A percentile compares a stretch with the other conserved stretches of the same genome.
These are phyloP conservation scores for Thraustotheca clavata DNA, from an alignment of 352 stramenopile genomes.

Conservation along the genomic window DNA sequence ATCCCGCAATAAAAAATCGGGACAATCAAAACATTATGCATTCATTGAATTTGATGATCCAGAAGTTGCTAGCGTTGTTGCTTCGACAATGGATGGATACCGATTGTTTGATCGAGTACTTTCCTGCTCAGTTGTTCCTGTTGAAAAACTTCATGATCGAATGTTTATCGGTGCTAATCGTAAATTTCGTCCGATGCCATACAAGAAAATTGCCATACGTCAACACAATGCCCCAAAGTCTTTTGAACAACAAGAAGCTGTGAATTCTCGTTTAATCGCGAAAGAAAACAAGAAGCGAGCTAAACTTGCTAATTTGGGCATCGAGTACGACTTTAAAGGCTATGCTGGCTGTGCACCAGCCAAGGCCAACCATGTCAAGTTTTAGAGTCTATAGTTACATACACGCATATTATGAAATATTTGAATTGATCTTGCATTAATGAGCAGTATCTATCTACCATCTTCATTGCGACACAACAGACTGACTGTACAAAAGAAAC, in stretches of 20 bases:
- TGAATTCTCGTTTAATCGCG: conserved; percentile 60
- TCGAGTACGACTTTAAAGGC: conserved; percentile 80
- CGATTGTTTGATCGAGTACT: conserved; percentile 90
- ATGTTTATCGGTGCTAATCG: conserved; percentile 86
- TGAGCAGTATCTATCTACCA: too few species aligned
- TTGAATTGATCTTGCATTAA: too few species aligned
- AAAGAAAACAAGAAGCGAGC: conserved; percentile 77
- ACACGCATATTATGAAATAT: conserved; percentile 16
- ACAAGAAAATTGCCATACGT: conserved; percentile 60
- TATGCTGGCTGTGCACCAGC: conserved; percentile 53
- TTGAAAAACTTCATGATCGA: conserved; percentile 77
- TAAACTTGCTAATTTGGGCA: conserved; percentile 59
- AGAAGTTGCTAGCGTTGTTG: conserved; percentile 90
- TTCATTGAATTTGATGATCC: conserved; percentile 94
- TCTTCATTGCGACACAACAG: neutral
- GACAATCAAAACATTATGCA: conserved; percentile 92
- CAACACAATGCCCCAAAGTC: conserved; percentile 69
- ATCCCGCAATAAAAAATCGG: conserved; percentile 92
- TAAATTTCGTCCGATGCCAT: conserved; percentile 64
- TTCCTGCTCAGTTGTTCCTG: conserved; percentile 87
- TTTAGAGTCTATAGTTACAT: conserved; percentile 22
- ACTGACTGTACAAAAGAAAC: neutral
- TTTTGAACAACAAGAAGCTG: conserved; percentile 58
- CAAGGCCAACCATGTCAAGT: conserved; percentile 74
- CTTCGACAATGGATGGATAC: conserved; percentile 94